Conservation (phyloP, 192 early-diverging fungal species). For the Coemansia brasiliensis region DNA sequence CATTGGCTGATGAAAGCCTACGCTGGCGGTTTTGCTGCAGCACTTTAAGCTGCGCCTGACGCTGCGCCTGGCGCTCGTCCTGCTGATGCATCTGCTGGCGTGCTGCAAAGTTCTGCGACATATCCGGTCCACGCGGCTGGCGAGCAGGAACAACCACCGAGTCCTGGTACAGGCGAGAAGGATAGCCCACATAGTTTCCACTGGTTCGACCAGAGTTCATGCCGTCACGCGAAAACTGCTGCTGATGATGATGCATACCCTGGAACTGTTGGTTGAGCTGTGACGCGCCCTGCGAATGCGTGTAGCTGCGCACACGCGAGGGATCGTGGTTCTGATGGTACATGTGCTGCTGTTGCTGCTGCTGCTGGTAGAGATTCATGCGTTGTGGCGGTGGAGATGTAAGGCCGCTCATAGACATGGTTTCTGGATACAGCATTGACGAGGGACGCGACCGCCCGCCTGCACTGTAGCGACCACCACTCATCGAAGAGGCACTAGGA, state of each 20-base stretch:
- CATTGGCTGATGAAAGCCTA: slow-evolving; percentile 44
- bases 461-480: slow-evolving; percentile 26
- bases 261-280: slow-evolving; percentile 25
- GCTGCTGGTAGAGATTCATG: slow-evolving; percentile 32
- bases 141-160: slow-evolving; percentile 68
- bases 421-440: slow-evolving; percentile 53
- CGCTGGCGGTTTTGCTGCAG: slow-evolving; percentile 56
- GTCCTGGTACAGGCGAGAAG: slow-evolving; percentile 57
- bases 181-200: slow-evolving; percentile 58
- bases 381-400: slow-evolving; percentile 39
- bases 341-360: slow-evolving; percentile 22
- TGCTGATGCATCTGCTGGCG: slow-evolving; percentile 57
- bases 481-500: slow-evolving; percentile 9
- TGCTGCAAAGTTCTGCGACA: slow-evolving; percentile 69
- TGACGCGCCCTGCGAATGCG: slow-evolving; percentile 46
- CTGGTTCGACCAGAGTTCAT: slow-evolving; percentile 43
- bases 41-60: slow-evolving; percentile 53
- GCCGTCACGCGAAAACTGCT: slow-evolving; percentile 36
- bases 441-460: slow-evolving; percentile 40
- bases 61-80: slow-evolving; percentile 52
- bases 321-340: slow-evolving; percentile 33
- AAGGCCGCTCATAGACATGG: slow-evolving; percentile 43
- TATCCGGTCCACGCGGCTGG: slow-evolving; percentile 74
- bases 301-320: slow-evolving; percentile 45
- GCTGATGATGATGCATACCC: slow-evolving; percentile 32